Evolutionary conservation across 116 monocot genomes (phyloP), one percentile per base, ranked within the genome.

Genomic region (Zostera marina): DNA sequence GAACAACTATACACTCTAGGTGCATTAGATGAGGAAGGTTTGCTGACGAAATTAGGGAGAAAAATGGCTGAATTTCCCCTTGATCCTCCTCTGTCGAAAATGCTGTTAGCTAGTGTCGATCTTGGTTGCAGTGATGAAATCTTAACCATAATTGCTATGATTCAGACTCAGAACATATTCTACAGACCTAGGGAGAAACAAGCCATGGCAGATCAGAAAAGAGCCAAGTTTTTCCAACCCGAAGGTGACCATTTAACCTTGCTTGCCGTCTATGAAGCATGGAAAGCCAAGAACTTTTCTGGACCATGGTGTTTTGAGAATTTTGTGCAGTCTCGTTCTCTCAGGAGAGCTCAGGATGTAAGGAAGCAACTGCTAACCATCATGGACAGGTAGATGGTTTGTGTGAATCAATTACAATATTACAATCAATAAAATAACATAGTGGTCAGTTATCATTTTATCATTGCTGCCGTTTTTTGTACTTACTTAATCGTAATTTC

Each of bases 251-350:
- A 94, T 48, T 66, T 94, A 44, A 88, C 93, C 24, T 57, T 94
- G 22, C 88, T 94, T 60, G 93, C 93, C 55, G 93, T 94, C 56
- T 94, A 94, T 58, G 88, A 94, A 72, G 93, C 93, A 25, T 94
- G 93, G 93, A 94, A 94, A 61, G 88, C 93, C 11, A 87, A 93
- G 52, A 87, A 88, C 38, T 94, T 94, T 52, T 94, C 93, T 23
- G 88, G 80, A 13, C 93, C 93, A 17, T 94, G 93, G 93, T 94
- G 93, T 66, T 94, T 88, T 73, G 93, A 94, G 71, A 94, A 94
- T 60, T 94, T 94, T 73, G 84, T 94, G 8, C 93, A 94, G 52
- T 79, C 88, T 22, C 83, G 93, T 52, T 88, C 88, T 5, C 79
- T 94, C 5, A 84, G 88, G 65, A 74, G 93, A 44, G 93, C 93